Evolutionary conservation across 352 stramenopile species (phyloP).

Genomic region (Globisporangium carolinianum): DNA sequence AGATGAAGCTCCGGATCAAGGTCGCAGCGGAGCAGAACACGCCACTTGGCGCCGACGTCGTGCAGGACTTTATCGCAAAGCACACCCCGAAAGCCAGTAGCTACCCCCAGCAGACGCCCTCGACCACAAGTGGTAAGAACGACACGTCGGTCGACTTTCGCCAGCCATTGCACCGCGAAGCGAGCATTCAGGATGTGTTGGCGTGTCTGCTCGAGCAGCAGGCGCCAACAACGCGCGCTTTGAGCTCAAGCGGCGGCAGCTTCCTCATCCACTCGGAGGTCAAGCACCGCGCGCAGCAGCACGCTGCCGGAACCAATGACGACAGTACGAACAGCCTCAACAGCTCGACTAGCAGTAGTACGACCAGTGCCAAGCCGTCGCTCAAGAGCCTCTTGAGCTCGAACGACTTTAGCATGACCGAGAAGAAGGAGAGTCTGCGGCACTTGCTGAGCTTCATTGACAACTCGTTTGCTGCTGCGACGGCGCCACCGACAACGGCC

Average conservation of each 20-base stretch:
- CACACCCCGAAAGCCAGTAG: conserved; percentile 21
- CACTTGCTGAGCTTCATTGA: conserved; percentile 81
- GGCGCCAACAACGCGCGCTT: conserved; percentile 32
- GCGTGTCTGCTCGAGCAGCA: conserved; percentile 71
- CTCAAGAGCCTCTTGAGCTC: conserved; percentile 80
- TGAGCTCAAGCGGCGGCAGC: conserved; percentile 45
- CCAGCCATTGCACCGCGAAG: conserved; percentile 55
- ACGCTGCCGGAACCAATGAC: not conserved
- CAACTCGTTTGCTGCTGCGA: conserved; percentile 60
- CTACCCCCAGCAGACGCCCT: no score
- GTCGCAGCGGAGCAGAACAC: conserved; percentile 40
- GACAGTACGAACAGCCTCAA: not conserved
- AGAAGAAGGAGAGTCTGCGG: conserved; percentile 83
- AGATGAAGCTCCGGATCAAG: conserved; percentile 64
- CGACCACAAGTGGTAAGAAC: not conserved
- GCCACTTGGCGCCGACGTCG: conserved; percentile 25
- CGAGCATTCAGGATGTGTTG: conserved; percentile 73
- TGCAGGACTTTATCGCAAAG: conserved; percentile 28
- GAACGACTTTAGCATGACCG: conserved; percentile 76
- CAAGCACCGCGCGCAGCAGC: conserved; percentile 29
- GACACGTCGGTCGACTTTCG: conserved; percentile 30
- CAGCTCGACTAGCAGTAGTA: not conserved
- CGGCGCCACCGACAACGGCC: conserved; percentile 15
- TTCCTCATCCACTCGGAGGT: conserved; percentile 51
- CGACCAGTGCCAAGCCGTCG: conserved; percentile 35